phyloP scores from a whole-genome alignment of 2,329 filamentous ascomycete genomes.

The Scortechinia acanthostroma region DNA sequence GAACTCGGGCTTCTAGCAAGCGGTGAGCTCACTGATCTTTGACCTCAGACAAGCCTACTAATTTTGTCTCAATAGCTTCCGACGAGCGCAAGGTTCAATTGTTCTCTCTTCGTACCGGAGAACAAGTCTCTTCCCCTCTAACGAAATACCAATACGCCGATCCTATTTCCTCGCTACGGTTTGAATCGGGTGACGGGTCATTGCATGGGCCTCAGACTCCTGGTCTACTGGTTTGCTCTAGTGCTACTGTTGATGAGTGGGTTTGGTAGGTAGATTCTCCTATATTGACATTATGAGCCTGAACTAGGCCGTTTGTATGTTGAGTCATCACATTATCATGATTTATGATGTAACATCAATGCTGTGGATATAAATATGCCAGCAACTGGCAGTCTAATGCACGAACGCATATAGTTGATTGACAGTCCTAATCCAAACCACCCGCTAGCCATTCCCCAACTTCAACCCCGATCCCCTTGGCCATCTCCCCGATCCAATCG shows the following conservation, averaged over 20 bases:
- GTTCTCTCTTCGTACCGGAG: constrained; percentile 24
- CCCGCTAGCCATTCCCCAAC: constrained; percentile 32
- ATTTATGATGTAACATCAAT: no score
- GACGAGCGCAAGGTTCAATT: constrained; percentile 21
- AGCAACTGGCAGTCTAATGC: no score
- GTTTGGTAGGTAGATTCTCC: background rate
- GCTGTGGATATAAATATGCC: no score
- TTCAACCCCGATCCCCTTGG: constrained; percentile 30
- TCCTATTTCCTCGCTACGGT: background rate
- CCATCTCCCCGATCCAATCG: constrained; percentile 33
- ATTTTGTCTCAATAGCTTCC: constrained; percentile 13
- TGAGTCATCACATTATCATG: no score
- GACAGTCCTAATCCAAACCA: constrained; percentile 20
- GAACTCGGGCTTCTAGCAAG: constrained; percentile 25
- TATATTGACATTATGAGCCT: no score
- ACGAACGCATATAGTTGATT: no score
- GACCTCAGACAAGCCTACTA: constrained; percentile 3
- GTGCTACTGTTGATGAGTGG: background rate
- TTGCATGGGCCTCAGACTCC: background rate
- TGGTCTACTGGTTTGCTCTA: background rate
- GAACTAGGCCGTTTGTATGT: no score
- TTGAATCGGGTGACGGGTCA: background rate
- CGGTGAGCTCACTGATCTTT: constrained; percentile 12
- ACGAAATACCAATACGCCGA: constrained; percentile 5
- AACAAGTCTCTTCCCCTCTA: constrained; percentile 16